These are phyloP conservation scores for Coccinonectria pachysandricola DNA, from an alignment of 2,329 filamentous ascomycete species.

Conservation along the genomic window DNA sequence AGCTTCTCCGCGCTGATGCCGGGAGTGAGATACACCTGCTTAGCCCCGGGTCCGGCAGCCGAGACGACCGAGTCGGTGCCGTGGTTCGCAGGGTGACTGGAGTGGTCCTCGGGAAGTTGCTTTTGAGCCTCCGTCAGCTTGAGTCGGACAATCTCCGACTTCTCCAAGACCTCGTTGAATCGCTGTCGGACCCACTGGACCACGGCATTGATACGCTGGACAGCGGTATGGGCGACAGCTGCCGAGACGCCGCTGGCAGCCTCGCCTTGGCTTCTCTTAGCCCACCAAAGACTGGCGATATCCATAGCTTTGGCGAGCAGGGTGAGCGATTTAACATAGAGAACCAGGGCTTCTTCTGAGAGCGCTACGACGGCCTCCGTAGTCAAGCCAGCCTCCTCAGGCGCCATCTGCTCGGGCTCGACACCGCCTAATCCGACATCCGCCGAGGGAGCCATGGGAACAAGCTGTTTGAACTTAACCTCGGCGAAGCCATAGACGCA, in stretches of 20 bases:
- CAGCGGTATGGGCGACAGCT: constrained; percentile 37
- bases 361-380: constrained; percentile 75
- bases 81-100: constrained; percentile 74
- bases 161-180: constrained; percentile 96
- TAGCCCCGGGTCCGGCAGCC: constrained; percentile 53
- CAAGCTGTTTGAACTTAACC: constrained; percentile 96
- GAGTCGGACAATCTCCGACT: constrained; percentile 85
- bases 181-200: constrained; percentile 91
- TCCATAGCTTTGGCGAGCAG: constrained; percentile 93
- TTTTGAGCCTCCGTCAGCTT: constrained; percentile 81
- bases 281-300: constrained; percentile 88
- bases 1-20: constrained; percentile 92
- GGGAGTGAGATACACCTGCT: constrained; percentile 73
- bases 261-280: constrained; percentile 61
- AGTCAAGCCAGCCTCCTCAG: constrained; percentile 67
- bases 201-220: constrained; percentile 74
- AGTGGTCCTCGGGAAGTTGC: constrained; percentile 72
- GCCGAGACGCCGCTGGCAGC: constrained; percentile 29
- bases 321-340: constrained; percentile 90
- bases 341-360: constrained; percentile 86
- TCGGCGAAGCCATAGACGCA: constrained; percentile 97
- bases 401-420: constrained; percentile 39
- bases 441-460: constrained; percentile 72
- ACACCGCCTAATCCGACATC: constrained; percentile 59
- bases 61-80: constrained; percentile 46